These are phyloP conservation scores for Russula lepida DNA, from an alignment of 768 basidiomycete genomes.

Conservation along the genomic window DNA sequence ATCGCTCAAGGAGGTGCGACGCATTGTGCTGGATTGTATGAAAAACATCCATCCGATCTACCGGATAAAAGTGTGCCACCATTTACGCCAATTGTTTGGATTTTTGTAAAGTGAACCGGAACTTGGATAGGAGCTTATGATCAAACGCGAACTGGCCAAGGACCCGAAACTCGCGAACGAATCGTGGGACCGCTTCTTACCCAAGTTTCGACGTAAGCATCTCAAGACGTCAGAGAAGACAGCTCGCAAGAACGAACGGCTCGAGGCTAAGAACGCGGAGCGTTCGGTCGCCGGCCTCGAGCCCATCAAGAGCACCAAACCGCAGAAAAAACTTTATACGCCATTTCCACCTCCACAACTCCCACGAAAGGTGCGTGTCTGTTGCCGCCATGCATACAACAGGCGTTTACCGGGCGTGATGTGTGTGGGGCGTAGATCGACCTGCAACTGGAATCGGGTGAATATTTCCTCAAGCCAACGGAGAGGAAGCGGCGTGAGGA, in stretches of 20 bases:
- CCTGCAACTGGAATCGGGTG: slow-evolving; percentile 90
- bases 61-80: slow-evolving; percentile 72
- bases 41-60: slow-evolving; percentile 99
- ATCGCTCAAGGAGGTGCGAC: slow-evolving; percentile 88
- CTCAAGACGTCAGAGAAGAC: slow-evolving; percentile 94
- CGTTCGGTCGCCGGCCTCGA: slow-evolving; percentile 59
- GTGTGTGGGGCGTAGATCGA: slow-evolving; percentile 54
- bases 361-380: slow-evolving; percentile 68
- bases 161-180: slow-evolving; percentile 92
- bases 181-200: slow-evolving; percentile 96
- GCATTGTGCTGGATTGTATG: slow-evolving; percentile 99
- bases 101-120: neutral
- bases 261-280: slow-evolving; percentile 52
- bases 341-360: slow-evolving; percentile 95
- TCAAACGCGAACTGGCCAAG: slow-evolving; percentile 93
- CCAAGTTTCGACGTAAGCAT: slow-evolving; percentile 89
- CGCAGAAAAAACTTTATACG: slow-evolving; percentile 88
- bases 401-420: neutral
- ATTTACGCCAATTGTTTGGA: slow-evolving; percentile 1
- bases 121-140: slow-evolving; percentile 84
- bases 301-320: slow-evolving; percentile 34
- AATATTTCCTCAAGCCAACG: slow-evolving; percentile 91
- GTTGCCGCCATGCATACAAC: neutral
- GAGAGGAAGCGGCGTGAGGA: slow-evolving; percentile 77
- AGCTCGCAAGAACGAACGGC: slow-evolving; percentile 72